Conservation (phyloP, 1,139 yeast species). For the Protomyces arabidopsidicola region DNA sequence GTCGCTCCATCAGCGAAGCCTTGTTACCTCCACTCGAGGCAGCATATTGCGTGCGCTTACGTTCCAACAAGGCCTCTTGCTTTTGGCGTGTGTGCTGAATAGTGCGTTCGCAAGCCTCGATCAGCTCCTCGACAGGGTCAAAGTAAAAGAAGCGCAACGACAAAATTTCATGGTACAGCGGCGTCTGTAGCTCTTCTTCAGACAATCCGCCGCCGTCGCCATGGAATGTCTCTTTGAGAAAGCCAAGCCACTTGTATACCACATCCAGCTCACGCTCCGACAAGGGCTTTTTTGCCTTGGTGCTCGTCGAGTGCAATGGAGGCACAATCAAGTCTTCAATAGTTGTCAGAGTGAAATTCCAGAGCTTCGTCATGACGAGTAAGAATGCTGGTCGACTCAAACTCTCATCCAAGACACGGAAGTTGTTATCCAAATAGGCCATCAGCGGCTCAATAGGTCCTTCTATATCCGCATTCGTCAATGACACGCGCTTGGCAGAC, state of each 20-base stretch:
- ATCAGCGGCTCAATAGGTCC: slow-evolving; percentile 70
- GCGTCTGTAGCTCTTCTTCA: slow-evolving; percentile 53
- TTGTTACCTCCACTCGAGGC: neutral
- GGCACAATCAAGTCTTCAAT: slow-evolving; percentile 72
- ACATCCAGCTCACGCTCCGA: slow-evolving; percentile 62
- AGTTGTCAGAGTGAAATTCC: slow-evolving; percentile 61
- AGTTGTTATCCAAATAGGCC: slow-evolving; percentile 66
- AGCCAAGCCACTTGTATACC: slow-evolving; percentile 65
- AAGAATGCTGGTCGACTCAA: slow-evolving; percentile 56
- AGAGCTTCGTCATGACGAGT: slow-evolving; percentile 70
- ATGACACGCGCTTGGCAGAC: slow-evolving; percentile 17
- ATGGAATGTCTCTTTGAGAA: slow-evolving; percentile 67
- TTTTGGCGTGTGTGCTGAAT: slow-evolving; percentile 17
- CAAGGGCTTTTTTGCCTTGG: slow-evolving; percentile 43
- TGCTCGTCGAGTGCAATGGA: slow-evolving; percentile 46
- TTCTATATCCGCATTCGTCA: slow-evolving; percentile 53
- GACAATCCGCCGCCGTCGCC: slow-evolving; percentile 82
- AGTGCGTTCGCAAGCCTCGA: slow-evolving; percentile 46
- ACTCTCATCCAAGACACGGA: slow-evolving; percentile 60
- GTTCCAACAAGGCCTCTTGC: slow-evolving; percentile 28
- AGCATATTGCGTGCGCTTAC: neutral
- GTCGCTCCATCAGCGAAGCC: slow-evolving; percentile 34
- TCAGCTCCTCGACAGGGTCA: slow-evolving; percentile 41
- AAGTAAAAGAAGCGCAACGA: slow-evolving; percentile 55
- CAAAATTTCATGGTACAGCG: slow-evolving; percentile 54